Base-by-base conservation (phyloP, 768 basidiomycete species). In the Favolaschia claudopus region DNA sequence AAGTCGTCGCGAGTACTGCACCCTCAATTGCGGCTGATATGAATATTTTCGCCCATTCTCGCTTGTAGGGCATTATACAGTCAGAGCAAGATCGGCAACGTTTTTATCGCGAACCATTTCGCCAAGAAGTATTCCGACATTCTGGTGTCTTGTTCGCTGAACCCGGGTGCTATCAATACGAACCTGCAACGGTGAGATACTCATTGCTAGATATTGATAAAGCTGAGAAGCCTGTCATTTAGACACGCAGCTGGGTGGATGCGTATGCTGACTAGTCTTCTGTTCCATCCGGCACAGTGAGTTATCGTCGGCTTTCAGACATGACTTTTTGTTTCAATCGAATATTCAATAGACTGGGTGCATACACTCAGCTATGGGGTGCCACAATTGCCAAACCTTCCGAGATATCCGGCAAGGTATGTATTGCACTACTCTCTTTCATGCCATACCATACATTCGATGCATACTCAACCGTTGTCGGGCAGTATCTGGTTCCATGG, bases 401-500 rank as follows among this genome's bases (percentile, higher is more conserved):
- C 31, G 46, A 48, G 20, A 33, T 48, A 8, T 32, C 46, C 27
- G 46, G 13, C 14, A 14, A 48, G 46, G 46, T n/a, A n/a, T n/a
- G n/a, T n/a, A n/a, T n/a, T 48, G 17, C 27, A 22, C 24, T 10
- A n/a, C 34, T 10, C 34, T 45, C 22, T 7, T 45, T 28, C 9
- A 12, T 8, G 6, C 20, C 13, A 28, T 20, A 48, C 8, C 15
- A 19, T 22, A 8, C 8, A 10, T 17, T 32, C 19, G 22, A 24
- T 9, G 29, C 25, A n/a, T n/a, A n/a, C n/a, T n/a, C n/a, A n/a
- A n/a, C n/a, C n/a, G n/a, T n/a, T n/a, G n/a, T n/a, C n/a, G n/a
- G n/a, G n/a, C 22, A 77, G 69, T 77, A 74, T 44, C 72, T 77
- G 25, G 60, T 74, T 36, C 76, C 76, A 1, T 78, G 74, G 73